phyloP scores from a whole-genome alignment of 495 filamentous ascomycete genomes.

The Penicillium desertorum region DNA sequence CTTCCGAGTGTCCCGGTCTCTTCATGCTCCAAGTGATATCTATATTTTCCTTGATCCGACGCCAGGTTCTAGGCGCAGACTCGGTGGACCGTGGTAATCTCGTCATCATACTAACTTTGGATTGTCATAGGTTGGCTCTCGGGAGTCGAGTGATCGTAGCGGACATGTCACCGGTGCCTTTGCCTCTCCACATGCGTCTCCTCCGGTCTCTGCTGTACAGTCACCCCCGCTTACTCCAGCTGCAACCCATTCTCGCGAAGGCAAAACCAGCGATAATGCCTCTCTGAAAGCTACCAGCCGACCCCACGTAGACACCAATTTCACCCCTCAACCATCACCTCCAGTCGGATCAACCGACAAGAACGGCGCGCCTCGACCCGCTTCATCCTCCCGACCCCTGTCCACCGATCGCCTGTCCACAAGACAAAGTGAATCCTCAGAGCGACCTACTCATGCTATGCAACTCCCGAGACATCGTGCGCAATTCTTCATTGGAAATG shows the following conservation, averaged over 20 bases:
- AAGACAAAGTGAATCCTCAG: constrained; percentile 38
- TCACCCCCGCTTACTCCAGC: constrained; percentile 90
- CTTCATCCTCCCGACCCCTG: constrained; percentile 45
- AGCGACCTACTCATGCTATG: constrained; percentile 37
- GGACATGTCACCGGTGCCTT: constrained; percentile 40
- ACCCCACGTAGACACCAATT: constrained; percentile 63
- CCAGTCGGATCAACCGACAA: constrained; percentile 35
- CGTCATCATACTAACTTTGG: constrained; percentile 17
- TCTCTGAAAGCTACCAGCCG: constrained; percentile 35
- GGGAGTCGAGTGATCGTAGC: constrained; percentile 47
- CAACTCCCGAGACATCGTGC: constrained; percentile 58
- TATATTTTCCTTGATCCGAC: background rate
- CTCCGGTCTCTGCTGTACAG: constrained; percentile 63
- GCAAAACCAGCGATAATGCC: constrained; percentile 31
- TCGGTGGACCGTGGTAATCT: constrained; percentile 7
- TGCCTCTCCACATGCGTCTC: constrained; percentile 48
- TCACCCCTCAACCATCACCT: constrained; percentile 50
- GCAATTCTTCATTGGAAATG: constrained; percentile 72
- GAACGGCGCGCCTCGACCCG: constrained; percentile 32
- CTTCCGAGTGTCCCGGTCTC: background rate
- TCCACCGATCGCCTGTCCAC: constrained; percentile 45
- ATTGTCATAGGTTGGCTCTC: constrained; percentile 44
- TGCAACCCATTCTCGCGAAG: constrained; percentile 61
- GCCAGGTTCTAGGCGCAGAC: background rate
- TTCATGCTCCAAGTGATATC: background rate